Percentiles rank a stretch among this genome's conserved stretches.
Evolutionary conservation across 345 rosid species (phyloP).

Genomic region (Barbarea vulgaris): DNA sequence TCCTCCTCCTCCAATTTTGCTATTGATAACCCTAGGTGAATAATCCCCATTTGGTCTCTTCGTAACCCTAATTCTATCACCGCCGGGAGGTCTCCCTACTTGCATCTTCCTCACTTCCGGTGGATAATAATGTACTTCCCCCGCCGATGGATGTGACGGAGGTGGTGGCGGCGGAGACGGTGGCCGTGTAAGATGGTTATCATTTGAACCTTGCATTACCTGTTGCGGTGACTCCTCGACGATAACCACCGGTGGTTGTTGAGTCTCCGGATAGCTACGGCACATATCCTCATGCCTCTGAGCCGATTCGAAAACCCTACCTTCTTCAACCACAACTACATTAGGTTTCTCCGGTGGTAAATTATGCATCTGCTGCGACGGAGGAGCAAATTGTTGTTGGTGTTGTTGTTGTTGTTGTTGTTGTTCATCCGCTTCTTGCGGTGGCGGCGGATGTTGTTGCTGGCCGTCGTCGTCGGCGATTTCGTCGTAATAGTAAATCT

Average conservation of each 20-base stretch:
- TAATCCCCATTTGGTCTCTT: constrained; percentile 63
- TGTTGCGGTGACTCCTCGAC: constrained; percentile 58
- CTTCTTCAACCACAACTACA: constrained; percentile 61
- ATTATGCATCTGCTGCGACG: constrained; percentile 44
- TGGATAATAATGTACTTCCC: constrained; percentile 29
- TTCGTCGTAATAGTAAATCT: constrained; percentile 80
- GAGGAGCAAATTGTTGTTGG: constrained; percentile 19
- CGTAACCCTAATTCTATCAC: constrained; percentile 61
- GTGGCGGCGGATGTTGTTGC: constrained; percentile 19
- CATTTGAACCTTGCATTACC: constrained; percentile 33
- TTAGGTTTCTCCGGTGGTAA: constrained; percentile 45
- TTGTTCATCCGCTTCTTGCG: constrained; percentile 16
- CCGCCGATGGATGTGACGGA: constrained; percentile 35
- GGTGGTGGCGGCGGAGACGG: constrained; percentile 35
- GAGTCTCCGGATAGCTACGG: constrained; percentile 41
- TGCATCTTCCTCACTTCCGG: constrained; percentile 84
- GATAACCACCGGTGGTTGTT: constrained; percentile 56
- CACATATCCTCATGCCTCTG: constrained; percentile 42
- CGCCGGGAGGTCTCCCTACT: constrained; percentile 43
- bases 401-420: not conserved
- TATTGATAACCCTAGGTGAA: constrained; percentile 70
- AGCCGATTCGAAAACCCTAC: constrained; percentile 50
- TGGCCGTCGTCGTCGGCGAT: constrained; percentile 33
- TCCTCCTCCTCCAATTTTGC: constrained; percentile 32
- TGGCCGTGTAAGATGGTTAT: constrained; percentile 21